Percentiles rank a stretch among this genome's conserved stretches.
Evolutionary conservation across 1,139 yeast genomes (phyloP).

Genomic region (Zygosaccharomyces sapae): DNA sequence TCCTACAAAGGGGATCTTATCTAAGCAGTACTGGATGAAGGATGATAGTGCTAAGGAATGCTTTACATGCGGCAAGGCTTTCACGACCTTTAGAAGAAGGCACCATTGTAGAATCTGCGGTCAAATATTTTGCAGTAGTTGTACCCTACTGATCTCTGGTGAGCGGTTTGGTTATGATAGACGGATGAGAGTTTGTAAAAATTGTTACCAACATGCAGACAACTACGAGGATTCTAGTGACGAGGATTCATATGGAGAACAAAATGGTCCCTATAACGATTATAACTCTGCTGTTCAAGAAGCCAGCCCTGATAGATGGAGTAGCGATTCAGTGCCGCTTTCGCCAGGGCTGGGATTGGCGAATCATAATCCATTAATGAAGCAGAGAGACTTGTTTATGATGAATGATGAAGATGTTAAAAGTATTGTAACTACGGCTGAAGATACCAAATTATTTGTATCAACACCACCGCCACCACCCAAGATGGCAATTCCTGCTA

Average conservation of each 20-base stretch:
- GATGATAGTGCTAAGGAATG: constrained; percentile 83
- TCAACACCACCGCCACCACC: constrained; percentile 62
- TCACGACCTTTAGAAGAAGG: constrained; percentile 76
- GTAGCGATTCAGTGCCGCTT: background rate
- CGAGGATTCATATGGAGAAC: constrained; percentile 37
- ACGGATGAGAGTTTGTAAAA: constrained; percentile 71
- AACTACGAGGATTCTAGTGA: constrained; percentile 68
- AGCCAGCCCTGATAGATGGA: constrained; percentile 3
- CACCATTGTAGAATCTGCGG: constrained; percentile 97
- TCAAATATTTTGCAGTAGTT: constrained; percentile 86
- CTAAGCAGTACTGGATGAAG: constrained; percentile 85
- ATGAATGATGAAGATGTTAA: constrained; percentile 33
- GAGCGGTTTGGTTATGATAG: constrained; percentile 66
- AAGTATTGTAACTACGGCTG: constrained; percentile 36
- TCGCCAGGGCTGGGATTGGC: constrained; percentile 1
- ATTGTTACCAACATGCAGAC: constrained; percentile 63
- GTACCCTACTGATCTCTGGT: constrained; percentile 77
- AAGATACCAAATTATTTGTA: constrained; percentile 34
- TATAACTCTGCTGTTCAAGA: constrained; percentile 13
- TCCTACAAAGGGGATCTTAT: constrained; percentile 40
- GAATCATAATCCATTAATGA: constrained; percentile 4
- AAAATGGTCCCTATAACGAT: constrained; percentile 11
- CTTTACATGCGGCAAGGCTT: constrained; percentile 67
- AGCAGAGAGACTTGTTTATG: constrained; percentile 20
- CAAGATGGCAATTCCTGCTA: constrained; percentile 77